Base-by-base conservation (phyloP, 1,139 yeast genomes). In the Kodamaea ohmeri region DNA sequence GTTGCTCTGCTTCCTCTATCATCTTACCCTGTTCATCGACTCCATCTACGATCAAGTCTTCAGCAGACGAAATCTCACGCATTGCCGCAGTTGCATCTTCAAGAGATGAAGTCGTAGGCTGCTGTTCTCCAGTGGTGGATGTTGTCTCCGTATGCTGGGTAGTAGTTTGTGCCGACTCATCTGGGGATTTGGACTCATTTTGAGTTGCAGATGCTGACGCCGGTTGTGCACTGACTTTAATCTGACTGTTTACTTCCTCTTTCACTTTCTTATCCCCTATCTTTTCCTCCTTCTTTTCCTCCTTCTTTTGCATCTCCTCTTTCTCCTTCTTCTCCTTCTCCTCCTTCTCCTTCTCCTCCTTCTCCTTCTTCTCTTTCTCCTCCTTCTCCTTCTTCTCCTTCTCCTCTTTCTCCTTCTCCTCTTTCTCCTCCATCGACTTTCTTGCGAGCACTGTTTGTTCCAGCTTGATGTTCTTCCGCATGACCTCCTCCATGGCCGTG, bases 401-500 rank as follows among this genome's bases (percentile, higher is more conserved):
- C 24, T 32, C 35, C 22, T 17, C 26, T 22, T 37, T 25, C 25
- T 35, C 39, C 6, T 22, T 20, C n/a, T 31, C 37, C 31, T 25
- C 31, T 22, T 36, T 6, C 24, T 33, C 13, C 35, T 32, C 25
- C 12, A 14, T 8, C 27, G 28, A 20, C 27, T 32, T 32, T 14
- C 26, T 25, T 13, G 19, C 29, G 19, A 18, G 27, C 4, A 29
- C 26, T 17, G 26, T 34, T n/a, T 32, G 25, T 24, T 36, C 35
- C 17, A 15, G 31, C 31, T 59, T 61, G 9, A 69, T 65, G 43
- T 67, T 71, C 26, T 57, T 55, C 41, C 66, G 61, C 78, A 73
- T 73, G 1, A 64, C 54, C 38, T 63, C 63, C 29, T 71, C 77
- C 78, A 74, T 73, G 38, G 58, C 58, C 3, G 61, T 51, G 44